Conservation (phyloP, 2,329 filamentous ascomycete genomes). For the Sporothrix dimorphospora region DNA sequence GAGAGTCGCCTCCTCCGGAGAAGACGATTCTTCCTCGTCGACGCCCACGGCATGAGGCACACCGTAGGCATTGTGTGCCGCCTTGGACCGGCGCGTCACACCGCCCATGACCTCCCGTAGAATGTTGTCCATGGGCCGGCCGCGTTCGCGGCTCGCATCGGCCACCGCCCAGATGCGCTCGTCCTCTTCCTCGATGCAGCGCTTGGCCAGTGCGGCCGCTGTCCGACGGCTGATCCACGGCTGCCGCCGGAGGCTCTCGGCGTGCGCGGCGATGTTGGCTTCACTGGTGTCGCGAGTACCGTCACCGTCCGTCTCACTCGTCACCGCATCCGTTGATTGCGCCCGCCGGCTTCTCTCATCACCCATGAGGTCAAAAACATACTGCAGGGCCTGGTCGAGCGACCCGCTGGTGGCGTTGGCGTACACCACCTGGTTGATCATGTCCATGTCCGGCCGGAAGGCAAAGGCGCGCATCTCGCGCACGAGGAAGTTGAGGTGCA, state of each 20-base stretch:
- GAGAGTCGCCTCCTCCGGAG: not conserved
- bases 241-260: slow-evolving; percentile 26
- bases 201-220: slow-evolving; percentile 41
- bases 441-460: slow-evolving; percentile 39
- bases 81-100: not conserved
- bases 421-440: slow-evolving; percentile 42
- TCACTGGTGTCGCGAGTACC: not conserved
- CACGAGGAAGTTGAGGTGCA: slow-evolving; percentile 42
- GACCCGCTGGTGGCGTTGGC: slow-evolving; percentile 41
- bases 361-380: slow-evolving; percentile 38
- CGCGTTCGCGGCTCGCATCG: slow-evolving; percentile 32
- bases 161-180: slow-evolving; percentile 41
- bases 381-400: slow-evolving; percentile 43
- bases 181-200: slow-evolving; percentile 43
- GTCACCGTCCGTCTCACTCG: not conserved
- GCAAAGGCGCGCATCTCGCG: slow-evolving; percentile 46
- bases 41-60: slow-evolving; percentile 27
- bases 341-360: not conserved
- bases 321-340: not conserved
- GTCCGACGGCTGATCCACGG: slow-evolving; percentile 42
- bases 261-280: not conserved
- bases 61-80: slow-evolving; percentile 28
- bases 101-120: slow-evolving; percentile 21
- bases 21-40: not conserved
- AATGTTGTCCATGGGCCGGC: slow-evolving; percentile 33